A percentile compares a stretch with the other conserved stretches of the same genome.
These are phyloP conservation scores for Suillus americanus DNA, from an alignment of 768 basidiomycete species.

Conservation along the genomic window DNA sequence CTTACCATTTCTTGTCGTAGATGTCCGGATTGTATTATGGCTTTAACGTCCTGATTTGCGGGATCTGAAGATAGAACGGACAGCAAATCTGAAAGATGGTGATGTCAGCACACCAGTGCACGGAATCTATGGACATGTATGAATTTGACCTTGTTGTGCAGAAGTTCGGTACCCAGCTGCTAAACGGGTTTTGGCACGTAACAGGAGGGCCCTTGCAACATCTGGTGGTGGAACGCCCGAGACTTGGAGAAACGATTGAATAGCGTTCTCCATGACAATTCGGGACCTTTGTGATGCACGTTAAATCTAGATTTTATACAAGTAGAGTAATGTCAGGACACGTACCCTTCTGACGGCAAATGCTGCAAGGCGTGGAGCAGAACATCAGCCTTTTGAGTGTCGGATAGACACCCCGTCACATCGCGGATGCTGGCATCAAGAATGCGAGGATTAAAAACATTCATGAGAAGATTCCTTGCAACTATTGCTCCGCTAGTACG, in stretches of 20 bases:
- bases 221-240: conserved; percentile 50
- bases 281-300: conserved; percentile 39
- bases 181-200: conserved; percentile 68
- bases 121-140: neutral
- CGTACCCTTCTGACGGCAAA: conserved; percentile 69
- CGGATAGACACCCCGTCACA: conserved; percentile 53
- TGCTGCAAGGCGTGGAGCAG: conserved; percentile 82
- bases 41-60: conserved; percentile 67
- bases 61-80: conserved; percentile 64
- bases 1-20: conserved; percentile 58
- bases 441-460: conserved; percentile 74
- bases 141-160: conserved; percentile 58
- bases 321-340: conserved; percentile 26
- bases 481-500: neutral
- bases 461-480: conserved; percentile 35
- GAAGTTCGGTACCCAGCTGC: conserved; percentile 57
- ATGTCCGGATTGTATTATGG: conserved; percentile 51
- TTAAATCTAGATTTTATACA: conserved; percentile 1
- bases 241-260: conserved; percentile 67
- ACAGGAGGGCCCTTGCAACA: conserved; percentile 58
- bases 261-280: conserved; percentile 71
- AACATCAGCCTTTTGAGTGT: conserved; percentile 69
- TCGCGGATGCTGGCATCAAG: conserved; percentile 76
- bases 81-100: conserved; percentile 51
- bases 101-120: neutral